phyloP scores from a whole-genome alignment of 805 yeast genomes.

The Sugiyamaella floridensis region DNA sequence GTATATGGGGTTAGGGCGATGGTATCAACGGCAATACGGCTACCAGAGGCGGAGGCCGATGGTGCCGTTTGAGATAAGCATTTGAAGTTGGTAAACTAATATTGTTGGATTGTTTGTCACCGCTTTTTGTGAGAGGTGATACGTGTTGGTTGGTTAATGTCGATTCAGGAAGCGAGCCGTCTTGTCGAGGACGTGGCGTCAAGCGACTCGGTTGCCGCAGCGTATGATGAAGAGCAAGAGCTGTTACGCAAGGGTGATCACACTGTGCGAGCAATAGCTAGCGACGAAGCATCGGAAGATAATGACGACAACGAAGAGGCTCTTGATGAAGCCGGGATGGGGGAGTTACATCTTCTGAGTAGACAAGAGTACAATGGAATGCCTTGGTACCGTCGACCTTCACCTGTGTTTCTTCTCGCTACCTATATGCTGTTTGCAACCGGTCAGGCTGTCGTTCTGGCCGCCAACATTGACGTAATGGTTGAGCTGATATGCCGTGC shows the following conservation, averaged over 20 bases:
- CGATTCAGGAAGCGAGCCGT: neutral
- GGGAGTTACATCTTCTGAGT: neutral
- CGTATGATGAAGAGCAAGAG: neutral
- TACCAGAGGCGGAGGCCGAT: neutral
- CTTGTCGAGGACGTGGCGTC: slow-evolving; percentile 4
- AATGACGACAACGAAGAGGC: neutral
- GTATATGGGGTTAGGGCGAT: neutral
- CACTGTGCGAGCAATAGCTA: neutral
- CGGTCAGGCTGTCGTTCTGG: slow-evolving; percentile 14
- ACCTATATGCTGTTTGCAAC: slow-evolving; percentile 11
- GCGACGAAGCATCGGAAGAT: neutral
- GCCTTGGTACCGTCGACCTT: slow-evolving; percentile 7
- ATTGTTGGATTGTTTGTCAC: too few relatives aligned
- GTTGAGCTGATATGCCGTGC: slow-evolving; percentile 19
- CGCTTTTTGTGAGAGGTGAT: neutral
- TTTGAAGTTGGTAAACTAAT: too few relatives aligned
- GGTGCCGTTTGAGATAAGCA: neutral
- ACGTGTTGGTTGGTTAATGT: neutral
- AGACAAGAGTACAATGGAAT: slow-evolving; percentile 1
- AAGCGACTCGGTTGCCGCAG: slow-evolving; percentile 3
- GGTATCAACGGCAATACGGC: neutral
- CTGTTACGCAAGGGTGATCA: neutral
- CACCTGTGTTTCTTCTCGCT: slow-evolving; percentile 8
- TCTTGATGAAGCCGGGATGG: neutral
- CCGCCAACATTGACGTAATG: slow-evolving; percentile 18